phyloP scores from a whole-genome alignment of 176 grass and related monocot species.

The Tillandsia leiboldiana region DNA sequence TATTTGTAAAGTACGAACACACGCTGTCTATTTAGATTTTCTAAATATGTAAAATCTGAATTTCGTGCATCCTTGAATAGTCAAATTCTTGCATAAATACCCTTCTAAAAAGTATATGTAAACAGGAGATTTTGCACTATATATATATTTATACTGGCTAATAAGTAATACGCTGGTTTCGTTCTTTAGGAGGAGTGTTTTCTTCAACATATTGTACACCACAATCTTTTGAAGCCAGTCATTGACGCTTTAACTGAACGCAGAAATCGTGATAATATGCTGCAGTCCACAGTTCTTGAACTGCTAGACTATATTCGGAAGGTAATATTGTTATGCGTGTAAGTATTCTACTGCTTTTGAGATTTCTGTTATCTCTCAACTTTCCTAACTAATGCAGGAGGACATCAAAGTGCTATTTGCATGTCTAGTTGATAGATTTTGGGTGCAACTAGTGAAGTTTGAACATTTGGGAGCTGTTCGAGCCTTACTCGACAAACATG shows the following conservation, averaged over 20 bases:
- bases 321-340: constrained; percentile 32
- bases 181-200: constrained; percentile 65
- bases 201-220: constrained; percentile 42
- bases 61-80: no score
- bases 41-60: no score
- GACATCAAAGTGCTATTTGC: constrained; percentile 48
- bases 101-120: no score
- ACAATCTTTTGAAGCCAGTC: constrained; percentile 66
- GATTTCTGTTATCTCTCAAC: neutral
- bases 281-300: constrained; percentile 61
- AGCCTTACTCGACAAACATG: constrained; percentile 51
- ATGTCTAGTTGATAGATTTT: constrained; percentile 48
- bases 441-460: constrained; percentile 54
- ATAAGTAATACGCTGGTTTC: neutral
- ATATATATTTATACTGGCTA: neutral
- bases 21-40: no score
- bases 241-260: constrained; percentile 64
- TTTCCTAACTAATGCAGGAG: constrained; percentile 40
- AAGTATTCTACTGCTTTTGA: neutral
- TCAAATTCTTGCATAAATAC: no score
- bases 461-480: constrained; percentile 42
- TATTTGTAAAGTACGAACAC: no score
- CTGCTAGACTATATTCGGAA: constrained; percentile 75
- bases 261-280: constrained; percentile 71
- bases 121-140: no score